Percentiles rank a stretch among this genome's conserved stretches.
Evolutionary conservation across 2,329 filamentous ascomycete genomes (phyloP).

Genomic region (Pestalotiopsis sp.): DNA sequence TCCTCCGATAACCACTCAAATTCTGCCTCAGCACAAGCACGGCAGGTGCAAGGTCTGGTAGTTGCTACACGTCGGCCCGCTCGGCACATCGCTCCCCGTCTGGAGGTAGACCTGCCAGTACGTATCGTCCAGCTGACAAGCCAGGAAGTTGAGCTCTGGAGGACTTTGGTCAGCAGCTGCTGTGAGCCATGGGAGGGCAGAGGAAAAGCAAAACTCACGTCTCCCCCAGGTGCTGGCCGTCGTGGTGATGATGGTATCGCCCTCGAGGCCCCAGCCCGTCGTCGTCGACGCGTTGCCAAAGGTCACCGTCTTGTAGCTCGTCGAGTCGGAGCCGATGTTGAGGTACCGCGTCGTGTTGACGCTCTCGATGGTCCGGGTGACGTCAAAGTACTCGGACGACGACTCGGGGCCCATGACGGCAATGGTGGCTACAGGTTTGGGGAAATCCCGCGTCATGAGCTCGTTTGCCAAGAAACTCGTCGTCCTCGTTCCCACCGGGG

Average conservation of each 20-base stretch:
- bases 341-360: slow-evolving; percentile 50
- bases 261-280: slow-evolving; percentile 54
- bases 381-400: slow-evolving; percentile 50
- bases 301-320: slow-evolving; percentile 55
- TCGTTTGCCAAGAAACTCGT: background rate
- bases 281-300: slow-evolving; percentile 44
- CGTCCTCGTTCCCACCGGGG: background rate
- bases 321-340: slow-evolving; percentile 46
- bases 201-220: slow-evolving; percentile 28
- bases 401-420: slow-evolving; percentile 56
- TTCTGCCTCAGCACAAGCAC: slow-evolving; percentile 43
- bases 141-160: slow-evolving; percentile 54
- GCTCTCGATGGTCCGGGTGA: slow-evolving; percentile 51
- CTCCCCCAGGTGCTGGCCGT: slow-evolving; percentile 46
- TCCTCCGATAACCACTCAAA: background rate
- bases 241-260: slow-evolving; percentile 46
- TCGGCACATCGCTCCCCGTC: slow-evolving; percentile 52
- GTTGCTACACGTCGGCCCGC: slow-evolving; percentile 53
- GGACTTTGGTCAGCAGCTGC: background rate
- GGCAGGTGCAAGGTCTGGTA: slow-evolving; percentile 58
- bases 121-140: slow-evolving; percentile 42
- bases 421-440: slow-evolving; percentile 34
- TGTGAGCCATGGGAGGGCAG: background rate
- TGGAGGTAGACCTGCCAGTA: slow-evolving; percentile 57
- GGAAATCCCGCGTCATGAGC: background rate